These are phyloP conservation scores for Phalaenopsis aphrodite DNA, from an alignment of 106 monocot genomes.

Conservation along the genomic window DNA sequence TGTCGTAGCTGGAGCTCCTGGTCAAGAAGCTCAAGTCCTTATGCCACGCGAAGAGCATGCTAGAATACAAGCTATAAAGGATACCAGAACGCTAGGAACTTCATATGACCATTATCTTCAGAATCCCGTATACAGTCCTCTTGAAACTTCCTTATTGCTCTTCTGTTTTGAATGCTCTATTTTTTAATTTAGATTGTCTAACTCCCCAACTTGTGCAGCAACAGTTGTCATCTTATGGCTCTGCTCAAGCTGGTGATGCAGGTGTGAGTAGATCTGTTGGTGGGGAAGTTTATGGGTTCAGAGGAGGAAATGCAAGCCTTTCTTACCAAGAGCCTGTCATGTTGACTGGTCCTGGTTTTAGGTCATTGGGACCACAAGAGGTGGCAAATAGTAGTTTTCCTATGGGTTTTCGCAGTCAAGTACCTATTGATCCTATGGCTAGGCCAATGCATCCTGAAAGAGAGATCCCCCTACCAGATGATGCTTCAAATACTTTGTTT, in stretches of 20 bases:
- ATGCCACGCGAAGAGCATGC: background rate
- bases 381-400: conserved; percentile 4
- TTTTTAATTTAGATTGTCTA: background rate
- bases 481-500: conserved; percentile 32
- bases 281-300: background rate
- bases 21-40: background rate
- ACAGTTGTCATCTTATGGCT: conserved; percentile 7
- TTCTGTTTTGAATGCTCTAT: background rate
- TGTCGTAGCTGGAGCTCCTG: conserved; percentile 1
- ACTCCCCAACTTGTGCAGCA: conserved; percentile 2
- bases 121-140: background rate
- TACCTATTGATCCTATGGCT: background rate
- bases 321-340: background rate
- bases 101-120: conserved; percentile 5
- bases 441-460: background rate
- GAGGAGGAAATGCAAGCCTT: conserved; percentile 3
- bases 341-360: background rate
- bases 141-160: background rate
- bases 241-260: conserved; percentile 5
- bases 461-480: conserved; percentile 25
- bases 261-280: background rate
- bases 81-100: background rate
- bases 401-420: background rate
- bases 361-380: conserved; percentile 2
- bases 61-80: conserved; percentile 2